These are phyloP conservation scores for Reutealis trisperma DNA, from an alignment of 345 rosid genomes.

Conservation along the genomic window DNA sequence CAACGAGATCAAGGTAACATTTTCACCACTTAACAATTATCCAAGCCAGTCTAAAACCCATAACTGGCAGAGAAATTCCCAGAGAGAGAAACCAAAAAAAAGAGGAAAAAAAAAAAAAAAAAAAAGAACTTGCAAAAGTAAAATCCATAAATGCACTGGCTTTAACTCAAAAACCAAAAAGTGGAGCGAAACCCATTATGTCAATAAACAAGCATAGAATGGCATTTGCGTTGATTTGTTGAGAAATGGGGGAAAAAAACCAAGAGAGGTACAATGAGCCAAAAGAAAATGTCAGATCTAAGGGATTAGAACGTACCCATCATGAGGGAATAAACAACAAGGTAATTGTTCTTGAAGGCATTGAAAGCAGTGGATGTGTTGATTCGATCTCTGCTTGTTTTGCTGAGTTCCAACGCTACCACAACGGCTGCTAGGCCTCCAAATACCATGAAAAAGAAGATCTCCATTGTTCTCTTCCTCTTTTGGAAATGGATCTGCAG, in stretches of 20 bases:
- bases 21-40: neutral
- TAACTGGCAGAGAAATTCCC: neutral
- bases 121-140: neutral
- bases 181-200: constrained; percentile 9
- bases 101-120: no score
- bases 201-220: neutral
- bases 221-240: neutral
- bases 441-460: constrained; percentile 60
- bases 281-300: constrained; percentile 13
- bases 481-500: neutral
- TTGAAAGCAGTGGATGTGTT: constrained; percentile 61
- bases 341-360: constrained; percentile 71
- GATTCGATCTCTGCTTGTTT: constrained; percentile 60
- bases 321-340: constrained; percentile 77
- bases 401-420: constrained; percentile 60
- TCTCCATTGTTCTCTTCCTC: constrained; percentile 46
- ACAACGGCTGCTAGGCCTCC: constrained; percentile 56
- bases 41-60: neutral
- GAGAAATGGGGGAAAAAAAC: neutral
- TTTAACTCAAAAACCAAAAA: neutral
- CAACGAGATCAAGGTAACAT: neutral
- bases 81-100: neutral
- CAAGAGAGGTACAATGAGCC: neutral
- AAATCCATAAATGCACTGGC: neutral
- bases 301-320: constrained; percentile 48